Evolutionary conservation across 805 yeast species (phyloP), one percentile per base, ranked within the genome.

Genomic region (Sugiyamaella boreocaroliniensis): DNA sequence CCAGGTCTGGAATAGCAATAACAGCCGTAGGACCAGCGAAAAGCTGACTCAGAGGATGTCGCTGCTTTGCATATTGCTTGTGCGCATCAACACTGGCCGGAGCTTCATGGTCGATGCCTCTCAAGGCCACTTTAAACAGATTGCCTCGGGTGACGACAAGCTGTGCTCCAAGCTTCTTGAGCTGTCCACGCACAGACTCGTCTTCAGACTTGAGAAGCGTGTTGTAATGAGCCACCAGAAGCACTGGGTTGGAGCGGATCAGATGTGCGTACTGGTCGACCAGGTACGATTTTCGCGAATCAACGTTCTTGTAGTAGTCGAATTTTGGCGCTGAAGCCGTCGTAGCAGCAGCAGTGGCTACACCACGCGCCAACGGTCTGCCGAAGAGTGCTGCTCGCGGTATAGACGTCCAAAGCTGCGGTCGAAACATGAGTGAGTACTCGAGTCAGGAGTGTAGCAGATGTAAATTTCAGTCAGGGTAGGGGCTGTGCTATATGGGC

Each of bases 1-100:
- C 84, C 37, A 85, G 73, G 55, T 77, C 80, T 44, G 79, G 79
- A 55, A 89, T 77, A 18, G 85, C 68, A 52, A 92, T 80, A 9
- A 86, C 76, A 0, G 95, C 95, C 2, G 96, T 84, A 20, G 98
- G 97, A 8, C 98, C 98, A 55, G 72, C 72, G 54, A 93, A 76
- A 50, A 89, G 73, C 9, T 83, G 81, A 22, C 77, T 66, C 59
- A 92, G 70, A 14, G 96, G 95, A 67, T 88, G 95, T 22, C 67
- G 65, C 51, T 70, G 72, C 16, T 50, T 40, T 16, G 49, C 43
- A 53, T 52, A 68, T 47, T 68, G 72, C 34, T 64, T 55, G 50
- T 75, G 64, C 16, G 85, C 83, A 42, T 74, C 79, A 48, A 67
- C 67, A 54, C 79, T 73, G 42, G 95, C 84, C 1, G 98, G 97